These are phyloP conservation scores for Xylaria sp. DNA, from an alignment of 2,329 filamentous ascomycete genomes.

Conservation along the genomic window DNA sequence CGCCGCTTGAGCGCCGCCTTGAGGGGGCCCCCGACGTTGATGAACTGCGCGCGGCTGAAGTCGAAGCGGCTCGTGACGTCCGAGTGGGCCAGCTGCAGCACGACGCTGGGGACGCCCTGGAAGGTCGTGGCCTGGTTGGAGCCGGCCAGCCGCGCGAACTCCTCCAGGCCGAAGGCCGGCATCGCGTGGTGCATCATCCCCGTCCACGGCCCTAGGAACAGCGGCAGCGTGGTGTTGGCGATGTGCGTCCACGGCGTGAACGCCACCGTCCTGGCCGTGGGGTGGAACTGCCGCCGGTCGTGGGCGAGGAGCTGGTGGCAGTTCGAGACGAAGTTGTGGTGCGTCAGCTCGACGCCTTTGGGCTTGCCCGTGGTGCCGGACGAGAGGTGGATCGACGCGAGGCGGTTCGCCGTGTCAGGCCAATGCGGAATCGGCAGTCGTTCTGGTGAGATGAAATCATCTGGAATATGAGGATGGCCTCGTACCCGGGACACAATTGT, in stretches of 20 bases:
- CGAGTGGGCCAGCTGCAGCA: constrained; percentile 41
- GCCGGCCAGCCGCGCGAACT: constrained; percentile 39
- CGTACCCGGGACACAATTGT: constrained; percentile 37
- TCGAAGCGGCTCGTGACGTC: constrained; percentile 41
- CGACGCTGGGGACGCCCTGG: constrained; percentile 45
- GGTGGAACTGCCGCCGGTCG: constrained; percentile 41
- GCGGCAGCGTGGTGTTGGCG: constrained; percentile 46
- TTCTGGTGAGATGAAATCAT: constrained; percentile 38
- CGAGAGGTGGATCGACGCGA: constrained; percentile 44
- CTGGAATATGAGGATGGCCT: constrained; percentile 35
- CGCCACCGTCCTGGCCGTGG: constrained; percentile 40
- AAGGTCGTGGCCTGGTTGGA: constrained; percentile 42
- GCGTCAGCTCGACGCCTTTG: constrained; percentile 34
- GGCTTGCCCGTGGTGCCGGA: constrained; percentile 33
- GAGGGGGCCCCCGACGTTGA: constrained; percentile 43
- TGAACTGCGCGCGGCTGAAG: constrained; percentile 41
- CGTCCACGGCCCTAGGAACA: constrained; percentile 48
- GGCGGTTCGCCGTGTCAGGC: constrained; percentile 37
- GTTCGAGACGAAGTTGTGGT: constrained; percentile 35
- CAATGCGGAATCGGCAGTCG: constrained; percentile 42
- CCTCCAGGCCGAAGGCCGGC: constrained; percentile 43
- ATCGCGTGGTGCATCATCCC: constrained; percentile 49
- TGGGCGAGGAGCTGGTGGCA: constrained; percentile 42
- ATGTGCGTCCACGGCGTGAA: constrained; percentile 50
- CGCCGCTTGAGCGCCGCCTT: constrained; percentile 39